phyloP scores from a whole-genome alignment of 495 filamentous ascomycete genomes.

The Xylaria longipes region DNA sequence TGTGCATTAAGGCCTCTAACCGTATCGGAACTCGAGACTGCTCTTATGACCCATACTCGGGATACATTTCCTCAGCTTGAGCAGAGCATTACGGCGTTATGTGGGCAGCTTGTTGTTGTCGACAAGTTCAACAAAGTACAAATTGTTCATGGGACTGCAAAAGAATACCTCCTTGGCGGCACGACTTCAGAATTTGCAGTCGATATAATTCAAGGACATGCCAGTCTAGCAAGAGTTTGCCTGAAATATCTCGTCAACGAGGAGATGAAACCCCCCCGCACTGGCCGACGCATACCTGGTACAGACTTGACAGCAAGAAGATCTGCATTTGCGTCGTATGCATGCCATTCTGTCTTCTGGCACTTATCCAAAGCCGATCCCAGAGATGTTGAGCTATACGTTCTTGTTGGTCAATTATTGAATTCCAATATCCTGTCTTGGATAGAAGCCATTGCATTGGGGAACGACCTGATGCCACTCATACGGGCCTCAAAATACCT shows the following conservation, averaged over 20 bases:
- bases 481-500: neutral
- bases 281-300: neutral
- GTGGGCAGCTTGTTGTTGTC: constrained; percentile 39
- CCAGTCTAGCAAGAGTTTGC: constrained; percentile 27
- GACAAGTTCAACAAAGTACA: constrained; percentile 33
- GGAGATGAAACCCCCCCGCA: constrained; percentile 24
- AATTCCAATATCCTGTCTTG: neutral
- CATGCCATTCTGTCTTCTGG: neutral
- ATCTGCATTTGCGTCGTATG: constrained; percentile 30
- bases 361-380: neutral
- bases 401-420: neutral
- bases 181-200: constrained; percentile 26
- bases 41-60: constrained; percentile 35
- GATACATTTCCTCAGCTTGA: constrained; percentile 25
- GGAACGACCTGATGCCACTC: neutral
- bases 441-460: neutral
- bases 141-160: constrained; percentile 43
- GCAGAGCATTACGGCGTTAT: constrained; percentile 27
- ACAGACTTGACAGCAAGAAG: constrained; percentile 34
- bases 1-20: constrained; percentile 37
- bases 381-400: neutral
- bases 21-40: constrained; percentile 31
- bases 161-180: constrained; percentile 38
- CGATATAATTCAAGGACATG: constrained; percentile 28
- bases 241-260: constrained; percentile 32